Percentiles rank a stretch among this genome's conserved stretches.
phyloP scores from a whole-genome alignment of 164 flowering plant genomes.

The Warburgia ugandensis region DNA sequence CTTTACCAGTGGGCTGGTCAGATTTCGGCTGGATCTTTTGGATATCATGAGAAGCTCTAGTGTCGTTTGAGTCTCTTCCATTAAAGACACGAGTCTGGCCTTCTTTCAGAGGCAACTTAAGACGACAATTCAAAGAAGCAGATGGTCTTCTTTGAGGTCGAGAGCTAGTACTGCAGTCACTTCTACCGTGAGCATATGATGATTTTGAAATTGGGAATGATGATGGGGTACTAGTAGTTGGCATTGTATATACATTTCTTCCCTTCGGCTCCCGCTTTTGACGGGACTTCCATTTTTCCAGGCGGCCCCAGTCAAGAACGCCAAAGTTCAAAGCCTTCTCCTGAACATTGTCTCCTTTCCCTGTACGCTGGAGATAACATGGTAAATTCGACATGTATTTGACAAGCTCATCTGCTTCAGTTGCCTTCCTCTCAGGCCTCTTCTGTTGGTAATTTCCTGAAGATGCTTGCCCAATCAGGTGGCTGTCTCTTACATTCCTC shows the following conservation, averaged over 20 bases:
- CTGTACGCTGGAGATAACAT: conserved; percentile 47
- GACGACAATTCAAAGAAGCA: conserved; percentile 10
- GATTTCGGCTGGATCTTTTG: conserved; percentile 12
- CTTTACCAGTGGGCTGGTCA: conserved; percentile 15
- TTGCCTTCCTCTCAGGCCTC: conserved; percentile 6
- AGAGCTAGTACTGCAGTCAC: conserved; percentile 8
- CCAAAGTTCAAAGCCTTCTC: conserved; percentile 72
- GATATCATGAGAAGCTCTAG: conserved; percentile 14
- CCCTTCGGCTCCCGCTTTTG: conserved; percentile 17
- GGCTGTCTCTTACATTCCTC: conserved; percentile 13
- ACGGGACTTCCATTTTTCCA: conserved; percentile 64
- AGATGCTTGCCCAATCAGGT: conserved; percentile 15
- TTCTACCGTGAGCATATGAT: conserved; percentile 13
- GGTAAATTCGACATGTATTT: conserved; percentile 88
- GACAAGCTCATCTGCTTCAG: conserved; percentile 57
- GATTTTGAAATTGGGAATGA: conserved; percentile 12
- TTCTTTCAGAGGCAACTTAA: conserved; percentile 13
- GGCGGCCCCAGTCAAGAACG: conserved; percentile 75
- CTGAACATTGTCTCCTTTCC: conserved; percentile 37
- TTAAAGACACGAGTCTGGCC: conserved; percentile 12
- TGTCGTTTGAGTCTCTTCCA: conserved; percentile 11
- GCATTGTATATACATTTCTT: conserved; percentile 6
- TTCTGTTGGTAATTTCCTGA: conserved; percentile 20
- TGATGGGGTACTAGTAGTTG: conserved; percentile 6
- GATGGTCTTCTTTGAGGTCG: conserved; percentile 14